These are phyloP conservation scores for Quercus phellos DNA, from an alignment of 331 rosid species.

Conservation along the genomic window DNA sequence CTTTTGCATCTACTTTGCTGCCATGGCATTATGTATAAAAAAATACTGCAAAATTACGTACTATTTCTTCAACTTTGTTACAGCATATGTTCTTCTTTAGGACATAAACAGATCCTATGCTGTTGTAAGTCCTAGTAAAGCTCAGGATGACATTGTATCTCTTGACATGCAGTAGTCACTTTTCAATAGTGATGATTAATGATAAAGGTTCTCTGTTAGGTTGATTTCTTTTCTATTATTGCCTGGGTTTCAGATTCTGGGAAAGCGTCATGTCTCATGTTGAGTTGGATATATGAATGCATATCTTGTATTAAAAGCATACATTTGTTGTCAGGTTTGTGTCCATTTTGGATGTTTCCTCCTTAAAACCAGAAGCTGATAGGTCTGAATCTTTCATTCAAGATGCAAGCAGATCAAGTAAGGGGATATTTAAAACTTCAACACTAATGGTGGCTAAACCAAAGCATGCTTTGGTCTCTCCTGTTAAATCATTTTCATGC, in stretches of 20 bases:
- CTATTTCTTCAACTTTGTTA: neutral
- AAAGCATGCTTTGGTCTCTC: conserved; percentile 34
- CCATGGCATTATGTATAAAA: neutral
- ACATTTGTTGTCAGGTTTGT: conserved; percentile 61
- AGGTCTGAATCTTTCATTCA: conserved; percentile 32
- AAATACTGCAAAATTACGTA: neutral
- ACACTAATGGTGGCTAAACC: conserved; percentile 77
- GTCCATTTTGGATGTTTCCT: conserved; percentile 81
- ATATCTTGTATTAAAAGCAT: conserved; percentile 10
- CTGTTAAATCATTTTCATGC: conserved; percentile 29
- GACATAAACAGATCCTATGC: neutral
- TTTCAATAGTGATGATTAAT: neutral
- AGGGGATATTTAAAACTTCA: conserved; percentile 51
- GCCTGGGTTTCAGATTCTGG: conserved; percentile 4
- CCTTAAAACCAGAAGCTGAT: conserved; percentile 69
- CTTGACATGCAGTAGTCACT: neutral
- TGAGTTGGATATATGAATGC: conserved; percentile 16
- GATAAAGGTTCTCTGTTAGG: neutral
- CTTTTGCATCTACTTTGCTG: neutral
- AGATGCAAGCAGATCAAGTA: conserved; percentile 42
- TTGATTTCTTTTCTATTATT: neutral
- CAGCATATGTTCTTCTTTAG: neutral
- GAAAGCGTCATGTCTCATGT: conserved; percentile 2
- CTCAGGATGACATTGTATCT: neutral
- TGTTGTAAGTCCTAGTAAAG: neutral